Evolutionary conservation across 345 rosid genomes (phyloP).

Genomic region (Hypericum perforatum): DNA sequence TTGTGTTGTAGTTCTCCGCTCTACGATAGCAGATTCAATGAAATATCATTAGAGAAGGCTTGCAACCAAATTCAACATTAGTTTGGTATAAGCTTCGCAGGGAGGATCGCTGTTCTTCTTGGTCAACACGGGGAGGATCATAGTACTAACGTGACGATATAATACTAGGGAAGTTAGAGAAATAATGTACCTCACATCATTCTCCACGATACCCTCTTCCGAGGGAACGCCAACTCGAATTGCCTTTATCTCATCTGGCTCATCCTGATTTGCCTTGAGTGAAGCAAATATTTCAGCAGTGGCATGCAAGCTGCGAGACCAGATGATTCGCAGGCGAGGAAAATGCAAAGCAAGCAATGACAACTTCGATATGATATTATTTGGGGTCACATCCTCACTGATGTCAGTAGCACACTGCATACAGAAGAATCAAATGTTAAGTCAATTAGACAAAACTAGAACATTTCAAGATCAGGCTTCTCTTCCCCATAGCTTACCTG

Average conservation of each 20-base stretch:
- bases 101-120: no score
- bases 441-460: slow-evolving; percentile 6
- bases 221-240: slow-evolving; percentile 89
- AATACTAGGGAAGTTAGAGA: neutral
- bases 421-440: slow-evolving; percentile 4
- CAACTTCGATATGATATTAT: slow-evolving; percentile 80
- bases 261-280: slow-evolving; percentile 87
- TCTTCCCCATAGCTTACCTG: slow-evolving; percentile 40
- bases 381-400: slow-evolving; percentile 91
- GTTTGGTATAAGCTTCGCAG: no score
- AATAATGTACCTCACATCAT: slow-evolving; percentile 60
- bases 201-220: slow-evolving; percentile 79
- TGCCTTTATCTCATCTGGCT: slow-evolving; percentile 78
- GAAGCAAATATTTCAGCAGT: slow-evolving; percentile 86
- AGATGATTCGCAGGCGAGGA: slow-evolving; percentile 77
- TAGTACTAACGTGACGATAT: no score
- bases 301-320: slow-evolving; percentile 96
- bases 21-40: slow-evolving; percentile 24
- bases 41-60: neutral
- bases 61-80: no score
- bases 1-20: slow-evolving; percentile 90
- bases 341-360: slow-evolving; percentile 85
- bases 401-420: slow-evolving; percentile 88
- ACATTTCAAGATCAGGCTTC: neutral
- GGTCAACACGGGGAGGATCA: no score